Percentiles rank a stretch among this genome's conserved stretches.
phyloP scores from a whole-genome alignment of 768 basidiomycete species.

The Kwoniella botswanensis region DNA sequence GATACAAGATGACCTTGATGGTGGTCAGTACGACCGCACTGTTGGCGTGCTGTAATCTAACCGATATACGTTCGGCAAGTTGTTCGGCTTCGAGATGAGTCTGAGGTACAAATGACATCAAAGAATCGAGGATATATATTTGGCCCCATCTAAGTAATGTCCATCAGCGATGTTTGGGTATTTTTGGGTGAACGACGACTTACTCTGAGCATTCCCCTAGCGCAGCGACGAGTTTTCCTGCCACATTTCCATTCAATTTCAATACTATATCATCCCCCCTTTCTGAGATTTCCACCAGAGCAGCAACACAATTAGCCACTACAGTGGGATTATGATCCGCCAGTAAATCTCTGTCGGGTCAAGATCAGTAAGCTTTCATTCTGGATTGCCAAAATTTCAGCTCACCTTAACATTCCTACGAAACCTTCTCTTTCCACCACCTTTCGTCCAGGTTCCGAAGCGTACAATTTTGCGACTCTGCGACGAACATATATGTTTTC shows the following conservation, averaged over 20 bases:
- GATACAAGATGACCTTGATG: slow-evolving; percentile 89
- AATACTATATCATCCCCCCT: slow-evolving; percentile 92
- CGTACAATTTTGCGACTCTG: slow-evolving; percentile 93
- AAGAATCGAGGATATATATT: slow-evolving; percentile 93
- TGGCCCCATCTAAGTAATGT: slow-evolving; percentile 84
- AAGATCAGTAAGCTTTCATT: background rate
- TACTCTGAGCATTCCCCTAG: slow-evolving; percentile 97
- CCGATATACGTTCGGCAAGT: slow-evolving; percentile 92
- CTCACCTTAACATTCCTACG: slow-evolving; percentile 76
- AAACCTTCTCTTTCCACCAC: slow-evolving; percentile 88
- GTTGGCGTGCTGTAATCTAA: slow-evolving; percentile 96
- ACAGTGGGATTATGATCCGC: slow-evolving; percentile 95
- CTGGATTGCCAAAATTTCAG: background rate
- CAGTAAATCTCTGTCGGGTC: slow-evolving; percentile 69
- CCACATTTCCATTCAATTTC: slow-evolving; percentile 81
- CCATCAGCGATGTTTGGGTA: background rate
- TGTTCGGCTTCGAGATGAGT: slow-evolving; percentile 84
- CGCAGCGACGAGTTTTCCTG: slow-evolving; percentile 87
- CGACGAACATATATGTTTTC: background rate
- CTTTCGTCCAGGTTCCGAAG: slow-evolving; percentile 72
- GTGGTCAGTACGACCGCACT: slow-evolving; percentile 99
- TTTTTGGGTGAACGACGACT: slow-evolving; percentile 56
- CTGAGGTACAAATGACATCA: slow-evolving; percentile 93
- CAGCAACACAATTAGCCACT: slow-evolving; percentile 94
- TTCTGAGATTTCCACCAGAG: slow-evolving; percentile 95